phyloP scores from a whole-genome alignment of 2,329 filamentous ascomycete species.

The Tolypocladium sp. region DNA sequence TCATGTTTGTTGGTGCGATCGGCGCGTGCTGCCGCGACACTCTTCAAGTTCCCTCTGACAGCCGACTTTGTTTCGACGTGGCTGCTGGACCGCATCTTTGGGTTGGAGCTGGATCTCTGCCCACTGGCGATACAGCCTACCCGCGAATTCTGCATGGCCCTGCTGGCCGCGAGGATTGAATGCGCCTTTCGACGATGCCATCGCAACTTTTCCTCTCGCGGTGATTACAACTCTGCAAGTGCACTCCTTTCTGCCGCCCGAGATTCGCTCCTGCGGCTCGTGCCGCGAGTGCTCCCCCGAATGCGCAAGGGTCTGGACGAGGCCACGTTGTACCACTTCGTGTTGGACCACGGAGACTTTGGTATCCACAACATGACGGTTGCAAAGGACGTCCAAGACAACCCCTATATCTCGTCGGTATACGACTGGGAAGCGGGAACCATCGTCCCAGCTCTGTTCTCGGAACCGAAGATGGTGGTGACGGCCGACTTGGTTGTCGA shows the following conservation, averaged over 20 bases:
- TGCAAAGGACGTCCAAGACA: not conserved
- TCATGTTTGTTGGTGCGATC: constrained; percentile 7
- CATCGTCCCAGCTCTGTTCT: constrained; percentile 20
- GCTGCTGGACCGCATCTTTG: constrained; percentile 6
- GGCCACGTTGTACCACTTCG: constrained; percentile 15
- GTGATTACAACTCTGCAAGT: not conserved
- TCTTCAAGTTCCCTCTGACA: constrained; percentile 10
- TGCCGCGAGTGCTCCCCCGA: constrained; percentile 13
- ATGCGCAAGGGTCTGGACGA: not conserved
- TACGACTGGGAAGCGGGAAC: constrained; percentile 20
- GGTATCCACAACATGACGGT: constrained; percentile 21
- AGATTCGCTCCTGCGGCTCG: constrained; percentile 14
- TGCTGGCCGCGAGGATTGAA: constrained; percentile 17
- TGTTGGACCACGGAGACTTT: constrained; percentile 24
- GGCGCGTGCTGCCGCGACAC: constrained; percentile 9
- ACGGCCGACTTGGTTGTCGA: constrained; percentile 8
- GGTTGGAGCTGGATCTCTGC: not conserved
- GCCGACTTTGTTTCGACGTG: constrained; percentile 2
- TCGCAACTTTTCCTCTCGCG: constrained; percentile 2
- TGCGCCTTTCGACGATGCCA: constrained; percentile 11
- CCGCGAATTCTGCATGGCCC: constrained; percentile 16
- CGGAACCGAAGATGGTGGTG: constrained; percentile 9
- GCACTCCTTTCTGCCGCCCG: constrained; percentile 10
- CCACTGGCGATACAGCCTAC: constrained; percentile 13
- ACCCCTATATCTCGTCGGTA: constrained; percentile 15